Conservation (phyloP, 768 basidiomycete genomes). For the Hygrocybe coccinea region DNA sequence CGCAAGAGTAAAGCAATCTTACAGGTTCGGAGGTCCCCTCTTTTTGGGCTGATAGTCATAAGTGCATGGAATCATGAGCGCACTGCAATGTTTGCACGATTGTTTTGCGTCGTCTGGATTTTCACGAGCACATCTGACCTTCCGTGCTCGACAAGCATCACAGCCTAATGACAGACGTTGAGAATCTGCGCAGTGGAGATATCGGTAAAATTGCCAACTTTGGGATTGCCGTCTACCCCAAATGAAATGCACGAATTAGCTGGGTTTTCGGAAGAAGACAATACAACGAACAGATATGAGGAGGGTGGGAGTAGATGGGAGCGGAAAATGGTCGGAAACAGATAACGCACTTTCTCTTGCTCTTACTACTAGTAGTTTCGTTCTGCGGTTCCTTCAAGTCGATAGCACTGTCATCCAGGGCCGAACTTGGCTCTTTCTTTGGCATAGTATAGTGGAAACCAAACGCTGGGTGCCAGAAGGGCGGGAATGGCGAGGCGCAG, state of each 20-base stretch:
- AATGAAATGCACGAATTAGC: constrained; percentile 34
- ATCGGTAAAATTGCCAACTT: constrained; percentile 46
- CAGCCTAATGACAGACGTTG: constrained; percentile 49
- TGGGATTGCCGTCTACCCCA: constrained; percentile 72
- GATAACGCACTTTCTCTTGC: constrained; percentile 70
- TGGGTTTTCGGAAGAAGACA: constrained; percentile 19
- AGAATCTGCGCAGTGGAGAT: constrained; percentile 15
- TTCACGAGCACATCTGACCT: constrained; percentile 80
- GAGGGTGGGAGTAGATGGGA: constrained; percentile 24
- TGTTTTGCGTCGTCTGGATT: constrained; percentile 71
- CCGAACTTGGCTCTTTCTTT: constrained; percentile 60
- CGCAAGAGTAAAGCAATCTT: constrained; percentile 24
- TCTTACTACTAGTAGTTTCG: constrained; percentile 72
- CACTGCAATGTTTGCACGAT: constrained; percentile 82
- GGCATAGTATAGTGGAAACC: constrained; percentile 48
- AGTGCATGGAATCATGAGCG: constrained; percentile 78
- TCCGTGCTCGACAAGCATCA: constrained; percentile 81
- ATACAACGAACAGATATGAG: constrained; percentile 31
- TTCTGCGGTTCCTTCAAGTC: constrained; percentile 48
- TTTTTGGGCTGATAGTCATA: constrained; percentile 95
- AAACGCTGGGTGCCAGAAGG: not conserved
- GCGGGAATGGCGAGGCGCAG: not conserved
- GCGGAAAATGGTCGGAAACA: constrained; percentile 28
- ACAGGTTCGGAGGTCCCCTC: constrained; percentile 89
- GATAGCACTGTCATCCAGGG: constrained; percentile 48